Percentiles rank a stretch among this genome's conserved stretches.
phyloP scores from a whole-genome alignment of 1,139 yeast genomes.

The Taiozyma sp. region DNA sequence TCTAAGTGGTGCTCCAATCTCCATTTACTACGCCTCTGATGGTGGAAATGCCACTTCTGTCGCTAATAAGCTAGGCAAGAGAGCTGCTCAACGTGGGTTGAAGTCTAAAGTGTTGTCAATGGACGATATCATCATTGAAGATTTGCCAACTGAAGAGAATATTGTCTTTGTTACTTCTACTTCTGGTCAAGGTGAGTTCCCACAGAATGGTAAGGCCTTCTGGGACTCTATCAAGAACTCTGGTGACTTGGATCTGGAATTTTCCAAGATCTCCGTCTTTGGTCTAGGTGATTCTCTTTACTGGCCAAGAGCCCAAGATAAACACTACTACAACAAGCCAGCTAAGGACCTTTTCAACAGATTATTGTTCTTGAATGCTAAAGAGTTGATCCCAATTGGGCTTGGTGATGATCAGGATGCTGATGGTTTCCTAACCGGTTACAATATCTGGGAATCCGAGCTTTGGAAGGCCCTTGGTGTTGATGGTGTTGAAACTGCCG shows the following conservation, averaged over 20 bases:
- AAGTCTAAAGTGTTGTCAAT: constrained; percentile 73
- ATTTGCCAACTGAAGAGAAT: constrained; percentile 75
- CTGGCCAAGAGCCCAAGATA: constrained; percentile 98
- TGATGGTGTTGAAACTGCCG: constrained; percentile 75
- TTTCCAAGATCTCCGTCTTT: constrained; percentile 69
- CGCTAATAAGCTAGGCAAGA: constrained; percentile 77
- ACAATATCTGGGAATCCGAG: constrained; percentile 78
- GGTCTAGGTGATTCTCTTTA: constrained; percentile 93
- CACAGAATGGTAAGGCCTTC: constrained; percentile 86
- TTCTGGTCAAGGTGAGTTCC: constrained; percentile 98
- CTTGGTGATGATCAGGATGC: constrained; percentile 97
- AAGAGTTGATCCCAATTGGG: constrained; percentile 69
- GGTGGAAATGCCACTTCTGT: constrained; percentile 90
- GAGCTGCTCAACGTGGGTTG: constrained; percentile 84
- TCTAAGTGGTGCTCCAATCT: constrained; percentile 87
- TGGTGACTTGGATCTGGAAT: constrained; percentile 68
- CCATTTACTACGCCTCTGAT: constrained; percentile 89
- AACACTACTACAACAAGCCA: constrained; percentile 93
- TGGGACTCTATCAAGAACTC: constrained; percentile 81
- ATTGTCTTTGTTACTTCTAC: constrained; percentile 82
- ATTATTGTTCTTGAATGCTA: constrained; percentile 67
- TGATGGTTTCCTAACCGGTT: constrained; percentile 90
- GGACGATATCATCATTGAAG: constrained; percentile 84
- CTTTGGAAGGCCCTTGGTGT: constrained; percentile 91
- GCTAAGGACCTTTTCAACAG: constrained; percentile 66